These are phyloP conservation scores for Cordyceps cateniannulata DNA, from an alignment of 2,329 filamentous ascomycete species.

Conservation along the genomic window DNA sequence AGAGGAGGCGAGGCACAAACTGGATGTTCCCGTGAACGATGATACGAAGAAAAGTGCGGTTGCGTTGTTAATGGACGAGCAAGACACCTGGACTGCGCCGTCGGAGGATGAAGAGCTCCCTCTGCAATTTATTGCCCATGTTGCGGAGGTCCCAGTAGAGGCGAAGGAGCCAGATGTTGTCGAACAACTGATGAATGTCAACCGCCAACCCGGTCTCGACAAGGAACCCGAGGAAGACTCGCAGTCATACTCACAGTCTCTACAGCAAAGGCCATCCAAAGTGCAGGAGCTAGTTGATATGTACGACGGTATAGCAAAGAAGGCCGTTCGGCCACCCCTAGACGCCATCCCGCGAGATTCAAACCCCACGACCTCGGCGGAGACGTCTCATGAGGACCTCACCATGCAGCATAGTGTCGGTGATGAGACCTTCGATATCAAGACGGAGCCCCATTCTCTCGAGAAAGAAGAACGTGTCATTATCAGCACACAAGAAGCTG, in stretches of 20 bases:
- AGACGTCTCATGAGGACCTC: not conserved
- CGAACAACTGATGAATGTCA: no score
- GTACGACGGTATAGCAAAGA: slow-evolving; percentile 39
- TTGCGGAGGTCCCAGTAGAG: not conserved
- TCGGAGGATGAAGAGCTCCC: not conserved
- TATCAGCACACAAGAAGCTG: not conserved
- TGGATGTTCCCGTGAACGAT: not conserved
- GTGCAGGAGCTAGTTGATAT: slow-evolving; percentile 45
- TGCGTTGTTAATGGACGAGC: not conserved
- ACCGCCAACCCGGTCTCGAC: not conserved
- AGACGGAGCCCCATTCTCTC: not conserved
- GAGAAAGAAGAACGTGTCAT: not conserved
- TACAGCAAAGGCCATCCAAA: slow-evolving; percentile 31
- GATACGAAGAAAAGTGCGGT: not conserved
- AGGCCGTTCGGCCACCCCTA: not conserved
- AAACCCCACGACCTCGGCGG: not conserved
- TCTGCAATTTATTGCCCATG: not conserved
- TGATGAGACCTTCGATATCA: not conserved
- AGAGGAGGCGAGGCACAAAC: slow-evolving; percentile 8
- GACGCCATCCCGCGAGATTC: not conserved
- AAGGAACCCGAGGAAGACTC: not conserved
- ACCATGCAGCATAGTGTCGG: not conserved
- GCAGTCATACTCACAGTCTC: not conserved
- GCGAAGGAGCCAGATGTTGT: no score
- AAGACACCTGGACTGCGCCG: slow-evolving; percentile 1